phyloP scores from a whole-genome alignment of 1,284 basidiomycete genomes.

The Quambalaria eucalypti region DNA sequence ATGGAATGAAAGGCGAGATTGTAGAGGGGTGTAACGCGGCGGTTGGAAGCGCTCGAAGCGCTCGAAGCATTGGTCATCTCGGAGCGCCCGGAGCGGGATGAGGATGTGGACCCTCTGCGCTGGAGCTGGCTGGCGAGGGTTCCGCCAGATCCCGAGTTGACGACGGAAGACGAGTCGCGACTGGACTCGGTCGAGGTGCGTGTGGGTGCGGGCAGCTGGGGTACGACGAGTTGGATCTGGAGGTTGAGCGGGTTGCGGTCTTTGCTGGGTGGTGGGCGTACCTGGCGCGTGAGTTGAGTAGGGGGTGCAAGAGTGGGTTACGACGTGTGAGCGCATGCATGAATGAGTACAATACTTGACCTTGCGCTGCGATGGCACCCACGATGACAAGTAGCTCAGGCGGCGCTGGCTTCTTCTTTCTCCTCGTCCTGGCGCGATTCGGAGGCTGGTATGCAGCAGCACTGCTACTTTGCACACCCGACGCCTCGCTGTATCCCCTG shows the following conservation, averaged over 20 bases:
- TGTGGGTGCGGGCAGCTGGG: not conserved
- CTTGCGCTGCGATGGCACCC: not conserved
- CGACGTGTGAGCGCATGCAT: constrained; percentile 52
- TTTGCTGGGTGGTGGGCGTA: constrained; percentile 68
- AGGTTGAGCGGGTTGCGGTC: constrained; percentile 80
- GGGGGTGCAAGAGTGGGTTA: too few species aligned
- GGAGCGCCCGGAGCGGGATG: constrained; percentile 10
- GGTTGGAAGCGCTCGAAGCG: not conserved
- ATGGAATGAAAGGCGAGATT: constrained; percentile 88
- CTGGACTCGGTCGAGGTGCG: constrained; percentile 4
- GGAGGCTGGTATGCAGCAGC: too few species aligned
- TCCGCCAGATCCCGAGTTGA: not conserved
- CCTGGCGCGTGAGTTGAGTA: too few species aligned
- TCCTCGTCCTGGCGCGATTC: too few species aligned
- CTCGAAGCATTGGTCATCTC: constrained; percentile 3
- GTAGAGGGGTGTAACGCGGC: constrained; percentile 83
- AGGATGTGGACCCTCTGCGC: constrained; percentile 22
- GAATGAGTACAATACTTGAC: constrained; percentile 49
- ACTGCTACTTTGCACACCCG: too few species aligned
- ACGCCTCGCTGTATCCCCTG: too few species aligned
- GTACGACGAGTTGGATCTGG: constrained; percentile 74
- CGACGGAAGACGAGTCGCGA: constrained; percentile 2
- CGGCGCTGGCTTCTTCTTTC: constrained; percentile 9
- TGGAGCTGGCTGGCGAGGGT: constrained; percentile 6
- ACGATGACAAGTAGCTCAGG: constrained; percentile 43